Evolutionary conservation across 805 yeast species (phyloP), one percentile per base, ranked within the genome.

Genomic region (Candida odintsovae): DNA sequence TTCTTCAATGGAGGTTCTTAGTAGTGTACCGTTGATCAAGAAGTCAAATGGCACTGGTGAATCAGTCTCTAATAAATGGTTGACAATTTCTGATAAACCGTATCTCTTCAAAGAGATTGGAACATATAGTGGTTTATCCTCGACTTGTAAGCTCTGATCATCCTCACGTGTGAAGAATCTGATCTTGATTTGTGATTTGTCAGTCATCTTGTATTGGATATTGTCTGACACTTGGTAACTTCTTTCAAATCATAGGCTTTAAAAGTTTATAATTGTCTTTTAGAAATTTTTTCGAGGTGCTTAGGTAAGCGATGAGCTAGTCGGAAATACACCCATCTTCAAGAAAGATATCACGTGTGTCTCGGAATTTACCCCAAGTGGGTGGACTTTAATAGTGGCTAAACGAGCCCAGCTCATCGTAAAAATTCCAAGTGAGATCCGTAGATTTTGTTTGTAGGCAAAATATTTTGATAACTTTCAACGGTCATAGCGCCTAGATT

Each of bases 11-110:
- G 95, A 81, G 1, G 85, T 75, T 56, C 94, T 82, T 48, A 94
- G 69, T 47, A 94, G 70, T 20, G 82, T 82, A 15, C 96, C 96
- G 59, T 90, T 89, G 45, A 92, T 80, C 50, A 94, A 72, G 66
- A 94, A 94, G 62, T 94, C 98, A 65, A 94, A 92, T 19, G 98
- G 98, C 45, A 89, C 78, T 1, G 94, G 82, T 40, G 69, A 72
- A 16, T 82, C 83, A 2, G 65, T 67, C 45, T 63, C 56, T 43
- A 94, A 71, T 47, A 94, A 73, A 69, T 94, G 97, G 68, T 94
- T 94, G 20, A 94, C 97, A 63, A 94, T 83, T 67, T 94, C 98
- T 5, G 97, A 88, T 37, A 94, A 75, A 47, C 99, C 99, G 63
- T 80, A 90, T 66, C 98, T 78, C 56, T 87, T 90, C 55, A 94